Conservation (phyloP, 306 rosid species). For the Geum urbanum region DNA sequence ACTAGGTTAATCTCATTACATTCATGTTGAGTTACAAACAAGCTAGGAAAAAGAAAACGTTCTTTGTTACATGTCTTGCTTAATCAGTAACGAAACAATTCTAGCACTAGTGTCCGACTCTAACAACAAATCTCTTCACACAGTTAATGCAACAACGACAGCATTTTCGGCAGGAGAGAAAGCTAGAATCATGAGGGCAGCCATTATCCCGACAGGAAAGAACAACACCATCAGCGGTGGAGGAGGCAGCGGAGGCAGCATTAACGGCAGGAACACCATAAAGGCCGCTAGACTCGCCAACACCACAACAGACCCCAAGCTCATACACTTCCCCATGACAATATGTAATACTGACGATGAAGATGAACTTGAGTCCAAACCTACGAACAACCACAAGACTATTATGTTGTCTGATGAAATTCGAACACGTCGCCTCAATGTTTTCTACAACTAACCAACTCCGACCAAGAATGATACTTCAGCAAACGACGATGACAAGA, state of each 20-base stretch:
- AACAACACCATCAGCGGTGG: constrained; percentile 62
- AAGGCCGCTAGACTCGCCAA: constrained; percentile 49
- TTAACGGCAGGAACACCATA: constrained; percentile 58
- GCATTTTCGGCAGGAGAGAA: constrained; percentile 48
- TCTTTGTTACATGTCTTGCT: no score
- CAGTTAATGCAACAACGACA: constrained; percentile 28
- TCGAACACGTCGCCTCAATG: no score
- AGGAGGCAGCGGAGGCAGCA: constrained; percentile 73
- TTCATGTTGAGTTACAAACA: no score
- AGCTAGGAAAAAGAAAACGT: no score
- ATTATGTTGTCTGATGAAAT: no score
- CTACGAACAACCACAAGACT: constrained; percentile 17
- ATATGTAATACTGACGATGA: neutral
- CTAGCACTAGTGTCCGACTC: no score
- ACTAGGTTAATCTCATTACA: no score
- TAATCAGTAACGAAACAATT: no score
- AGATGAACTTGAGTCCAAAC: neutral
- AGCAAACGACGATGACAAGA: neutral
- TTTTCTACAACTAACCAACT: neutral
- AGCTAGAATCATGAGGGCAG: constrained; percentile 61
- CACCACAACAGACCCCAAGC: constrained; percentile 36
- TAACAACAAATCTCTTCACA: neutral
- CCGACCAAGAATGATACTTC: neutral
- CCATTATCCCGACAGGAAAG: constrained; percentile 75
- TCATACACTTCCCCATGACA: constrained; percentile 45